phyloP scores from a whole-genome alignment of 2,329 filamentous ascomycete genomes.

The Clarireedia hainanense region DNA sequence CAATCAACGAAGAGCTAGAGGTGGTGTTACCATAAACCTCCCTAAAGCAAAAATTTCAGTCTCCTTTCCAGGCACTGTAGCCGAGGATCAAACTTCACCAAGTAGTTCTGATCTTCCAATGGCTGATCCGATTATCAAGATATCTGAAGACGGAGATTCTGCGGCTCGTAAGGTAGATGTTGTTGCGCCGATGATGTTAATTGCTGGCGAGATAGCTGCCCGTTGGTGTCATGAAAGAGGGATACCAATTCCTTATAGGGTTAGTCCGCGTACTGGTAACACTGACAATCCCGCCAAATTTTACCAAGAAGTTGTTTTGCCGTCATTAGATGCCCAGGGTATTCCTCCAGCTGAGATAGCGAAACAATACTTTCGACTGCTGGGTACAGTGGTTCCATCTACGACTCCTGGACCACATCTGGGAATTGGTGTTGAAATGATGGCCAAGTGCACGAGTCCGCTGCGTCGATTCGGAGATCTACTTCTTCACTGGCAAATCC shows the following conservation, averaged over 20 bases:
- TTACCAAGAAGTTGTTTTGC: conserved; percentile 17
- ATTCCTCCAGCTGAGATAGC: conserved; percentile 8
- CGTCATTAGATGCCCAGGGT: conserved; percentile 16
- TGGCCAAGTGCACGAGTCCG: conserved; percentile 57
- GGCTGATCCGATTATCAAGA: not conserved
- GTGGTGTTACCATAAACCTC: conserved; percentile 4
- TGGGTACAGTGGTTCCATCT: conserved; percentile 46
- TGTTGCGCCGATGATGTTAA: conserved; percentile 42
- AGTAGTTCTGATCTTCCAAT: not conserved
- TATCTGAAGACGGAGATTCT: not conserved
- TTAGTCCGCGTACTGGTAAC: conserved; percentile 20
- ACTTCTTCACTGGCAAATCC: conserved; percentile 59
- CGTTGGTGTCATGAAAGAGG: conserved; percentile 50
- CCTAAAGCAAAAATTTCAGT: not conserved
- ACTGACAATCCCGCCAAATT: conserved; percentile 22
- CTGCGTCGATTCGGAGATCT: conserved; percentile 58
- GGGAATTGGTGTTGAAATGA: conserved; percentile 50
- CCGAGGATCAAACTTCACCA: not conserved
- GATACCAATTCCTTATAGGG: conserved; percentile 51
- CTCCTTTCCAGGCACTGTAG: conserved; percentile 14
- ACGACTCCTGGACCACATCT: conserved; percentile 47
- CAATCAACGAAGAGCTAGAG: conserved; percentile 7
- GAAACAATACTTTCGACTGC: conserved; percentile 28
- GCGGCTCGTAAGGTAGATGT: not conserved
- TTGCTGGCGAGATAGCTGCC: conserved; percentile 54